Conservation (phyloP, 2,329 filamentous ascomycete species). For the Dothistroma pini region DNA sequence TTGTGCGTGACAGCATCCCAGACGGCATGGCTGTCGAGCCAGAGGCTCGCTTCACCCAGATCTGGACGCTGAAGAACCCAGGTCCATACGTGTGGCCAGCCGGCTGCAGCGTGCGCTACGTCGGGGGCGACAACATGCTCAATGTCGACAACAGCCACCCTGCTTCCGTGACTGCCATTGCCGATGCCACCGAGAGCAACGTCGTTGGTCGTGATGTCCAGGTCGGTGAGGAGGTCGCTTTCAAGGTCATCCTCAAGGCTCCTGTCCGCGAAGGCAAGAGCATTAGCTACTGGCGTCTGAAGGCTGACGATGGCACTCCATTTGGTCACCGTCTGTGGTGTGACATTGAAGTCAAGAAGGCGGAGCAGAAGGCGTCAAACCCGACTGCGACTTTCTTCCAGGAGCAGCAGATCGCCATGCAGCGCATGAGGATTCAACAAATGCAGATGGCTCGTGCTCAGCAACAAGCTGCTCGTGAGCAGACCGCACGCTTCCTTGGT, state of each 20-base stretch:
- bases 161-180: slow-evolving; percentile 71
- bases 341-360: slow-evolving; percentile 65
- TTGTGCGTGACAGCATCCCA: slow-evolving; percentile 70
- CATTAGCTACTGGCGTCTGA: slow-evolving; percentile 96
- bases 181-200: slow-evolving; percentile 77
- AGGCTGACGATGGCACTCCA: slow-evolving; percentile 70
- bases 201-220: slow-evolving; percentile 65
- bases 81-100: slow-evolving; percentile 77
- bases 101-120: slow-evolving; percentile 85
- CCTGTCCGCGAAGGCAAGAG: slow-evolving; percentile 71
- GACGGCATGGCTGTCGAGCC: slow-evolving; percentile 73
- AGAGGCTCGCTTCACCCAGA: slow-evolving; percentile 76
- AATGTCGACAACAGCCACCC: slow-evolving; percentile 77
- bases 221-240: slow-evolving; percentile 71
- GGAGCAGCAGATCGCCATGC: slow-evolving; percentile 11
- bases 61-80: slow-evolving; percentile 86
- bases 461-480: slow-evolving; percentile 30
- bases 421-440: slow-evolving; percentile 10
- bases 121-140: slow-evolving; percentile 95
- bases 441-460: slow-evolving; percentile 30
- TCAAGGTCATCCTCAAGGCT: slow-evolving; percentile 81
- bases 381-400: slow-evolving; percentile 2
- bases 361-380: slow-evolving; percentile 15
- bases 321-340: slow-evolving; percentile 97
- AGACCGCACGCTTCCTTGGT: neutral